These are phyloP conservation scores for Acanthamoeba triangularis DNA, from an alignment of 208 protist genomes.

Conservation along the genomic window DNA sequence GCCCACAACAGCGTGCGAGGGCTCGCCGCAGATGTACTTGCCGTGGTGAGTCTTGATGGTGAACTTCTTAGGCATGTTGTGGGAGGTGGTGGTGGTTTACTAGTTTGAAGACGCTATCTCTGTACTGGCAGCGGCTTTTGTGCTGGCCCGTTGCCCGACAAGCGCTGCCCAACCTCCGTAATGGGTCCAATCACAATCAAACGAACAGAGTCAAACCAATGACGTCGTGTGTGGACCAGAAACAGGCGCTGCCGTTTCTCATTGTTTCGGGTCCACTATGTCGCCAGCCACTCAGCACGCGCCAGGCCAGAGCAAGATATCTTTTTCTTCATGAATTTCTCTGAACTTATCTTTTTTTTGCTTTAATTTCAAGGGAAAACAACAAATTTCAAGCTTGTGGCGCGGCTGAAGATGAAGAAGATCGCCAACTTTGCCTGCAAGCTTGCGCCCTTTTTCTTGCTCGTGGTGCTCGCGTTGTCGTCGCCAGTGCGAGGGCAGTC, in stretches of 20 bases:
- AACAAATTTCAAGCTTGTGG: no score
- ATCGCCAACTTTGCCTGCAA: no score
- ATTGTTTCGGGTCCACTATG: no score
- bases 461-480: no score
- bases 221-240: neutral
- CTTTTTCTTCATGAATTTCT: no score
- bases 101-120: neutral
- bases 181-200: neutral
- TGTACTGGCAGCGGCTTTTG: neutral
- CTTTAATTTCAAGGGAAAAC: no score
- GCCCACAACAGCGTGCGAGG: slow-evolving; percentile 1
- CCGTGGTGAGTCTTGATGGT: slow-evolving; percentile 64
- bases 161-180: neutral
- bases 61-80: slow-evolving; percentile 43
- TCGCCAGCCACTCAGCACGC: no score
- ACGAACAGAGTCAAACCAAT: neutral
- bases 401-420: no score
- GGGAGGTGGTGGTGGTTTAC: neutral
- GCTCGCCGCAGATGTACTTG: slow-evolving; percentile 61
- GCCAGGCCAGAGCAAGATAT: no score
- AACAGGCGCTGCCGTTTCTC: no score
- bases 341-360: no score
- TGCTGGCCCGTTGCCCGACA: neutral
- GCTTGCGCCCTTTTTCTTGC: no score
- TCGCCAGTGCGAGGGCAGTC: neutral